phyloP scores from a whole-genome alignment of 805 yeast genomes.

The Blastobotrys parvus region DNA sequence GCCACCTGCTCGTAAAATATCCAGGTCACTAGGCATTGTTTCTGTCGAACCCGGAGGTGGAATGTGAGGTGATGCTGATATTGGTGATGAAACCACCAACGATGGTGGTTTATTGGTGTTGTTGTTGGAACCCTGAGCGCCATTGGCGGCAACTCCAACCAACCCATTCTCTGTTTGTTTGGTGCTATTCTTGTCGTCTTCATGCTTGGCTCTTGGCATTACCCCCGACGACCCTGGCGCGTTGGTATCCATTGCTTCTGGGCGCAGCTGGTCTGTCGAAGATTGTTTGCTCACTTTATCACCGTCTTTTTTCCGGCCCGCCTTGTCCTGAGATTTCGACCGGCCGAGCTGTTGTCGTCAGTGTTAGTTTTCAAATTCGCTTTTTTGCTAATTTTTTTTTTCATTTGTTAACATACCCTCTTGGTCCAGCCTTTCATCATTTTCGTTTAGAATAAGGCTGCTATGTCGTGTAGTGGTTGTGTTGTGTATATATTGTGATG shows the following conservation, averaged over 20 bases:
- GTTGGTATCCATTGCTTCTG: constrained; percentile 11
- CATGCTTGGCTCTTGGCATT: not conserved
- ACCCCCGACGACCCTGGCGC: constrained; percentile 7
- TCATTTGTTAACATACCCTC: constrained; percentile 19
- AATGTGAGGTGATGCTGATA: constrained; percentile 13
- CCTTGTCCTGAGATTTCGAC: constrained; percentile 13
- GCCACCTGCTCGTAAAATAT: constrained; percentile 14
- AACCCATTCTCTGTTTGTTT: not conserved
- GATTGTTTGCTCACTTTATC: constrained; percentile 2
- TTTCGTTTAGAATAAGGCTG: constrained; percentile 1
- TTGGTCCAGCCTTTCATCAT: constrained; percentile 35
- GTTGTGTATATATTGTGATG: no score
- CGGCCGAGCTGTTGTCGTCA: constrained; percentile 13
- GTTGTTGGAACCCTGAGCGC: not conserved
- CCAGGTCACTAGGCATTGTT: constrained; percentile 29
- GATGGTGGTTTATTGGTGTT: constrained; percentile 6
- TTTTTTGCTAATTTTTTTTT: not conserved
- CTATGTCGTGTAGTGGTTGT: no score
- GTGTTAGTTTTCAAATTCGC: not conserved
- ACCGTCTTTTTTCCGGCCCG: constrained; percentile 8
- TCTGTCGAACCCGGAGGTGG: constrained; percentile 30
- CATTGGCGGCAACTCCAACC: not conserved
- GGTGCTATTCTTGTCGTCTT: not conserved
- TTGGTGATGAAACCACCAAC: constrained; percentile 12
- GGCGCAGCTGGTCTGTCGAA: constrained; percentile 10